Evolutionary conservation across 2,329 filamentous ascomycete genomes (phyloP), one percentile per base, ranked within the genome.

Genomic region (Didymella keratinophila): DNA sequence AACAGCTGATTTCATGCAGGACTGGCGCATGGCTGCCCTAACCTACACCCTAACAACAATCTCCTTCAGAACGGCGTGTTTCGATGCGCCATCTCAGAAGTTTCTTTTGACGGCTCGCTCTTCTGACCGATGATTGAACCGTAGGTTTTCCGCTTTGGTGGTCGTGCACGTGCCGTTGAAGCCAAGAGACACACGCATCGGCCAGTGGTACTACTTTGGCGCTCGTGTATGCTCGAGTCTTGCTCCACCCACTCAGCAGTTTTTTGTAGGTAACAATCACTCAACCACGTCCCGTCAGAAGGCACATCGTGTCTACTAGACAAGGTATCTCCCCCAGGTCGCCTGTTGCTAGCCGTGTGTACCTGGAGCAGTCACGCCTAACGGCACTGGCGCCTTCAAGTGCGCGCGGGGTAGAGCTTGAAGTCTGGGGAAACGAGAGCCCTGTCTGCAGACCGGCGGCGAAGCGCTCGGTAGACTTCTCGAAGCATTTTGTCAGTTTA

Each of bases 121-220:
- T 42, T 39, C 37, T 54, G 56, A 37, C 56, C 56, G 52, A 52
- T 55, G 46, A 48, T 50, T 41, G 47, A 41, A 56, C 36, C 52
- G 56, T 41, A 46, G 41, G 50, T 54, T 58, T 58, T 58, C 61
- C 50, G 56, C 48, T 52, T 63, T 52, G 44, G 52, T 53, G 18
- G 4, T 20, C 25, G 48, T 51, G 67, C 61, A 69, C 68, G 70
- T 71, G 71, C 65, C 64, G 58, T 53, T 70, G 65, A 56, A 45
- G 70, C 65, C 63, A 65, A 63, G 68, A 63, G 59, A 67, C 61
- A 70, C 68, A 65, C 64, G 70, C 71, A 71, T 73, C 71, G 71
- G 71, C 58, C 66, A 67, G 62, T 66, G 61, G 60, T 61, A 64
- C 69, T 54, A 60, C 65, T 72, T 70, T 58, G 67, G 70, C 64